phyloP scores from a whole-genome alignment of 495 filamentous ascomycete genomes.

The Penicillium goetzii region DNA sequence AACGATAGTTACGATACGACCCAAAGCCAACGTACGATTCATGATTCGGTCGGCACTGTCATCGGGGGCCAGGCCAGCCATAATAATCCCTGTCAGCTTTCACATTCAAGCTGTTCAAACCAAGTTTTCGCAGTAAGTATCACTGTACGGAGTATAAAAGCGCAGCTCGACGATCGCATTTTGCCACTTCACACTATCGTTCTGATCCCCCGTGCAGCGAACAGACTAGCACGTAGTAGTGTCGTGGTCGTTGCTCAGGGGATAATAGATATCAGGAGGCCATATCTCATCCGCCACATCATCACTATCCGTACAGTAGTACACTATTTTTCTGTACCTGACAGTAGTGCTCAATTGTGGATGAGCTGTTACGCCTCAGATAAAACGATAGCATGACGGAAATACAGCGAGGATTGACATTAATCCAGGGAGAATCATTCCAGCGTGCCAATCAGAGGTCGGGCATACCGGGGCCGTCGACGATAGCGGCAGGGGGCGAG shows the following conservation, averaged over 20 bases:
- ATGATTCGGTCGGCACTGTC: not conserved
- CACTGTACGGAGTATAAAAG: not conserved
- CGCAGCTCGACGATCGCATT: conserved; percentile 16
- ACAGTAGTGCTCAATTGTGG: conserved; percentile 2
- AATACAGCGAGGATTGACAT: conserved; percentile 20
- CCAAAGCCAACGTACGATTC: conserved; percentile 3
- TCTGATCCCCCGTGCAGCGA: conserved; percentile 1
- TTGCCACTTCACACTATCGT: conserved; percentile 13
- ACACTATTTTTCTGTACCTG: not conserved
- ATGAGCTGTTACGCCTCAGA: conserved; percentile 3
- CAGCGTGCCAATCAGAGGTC: conserved; percentile 33
- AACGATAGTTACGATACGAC: not conserved
- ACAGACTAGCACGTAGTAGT: not conserved
- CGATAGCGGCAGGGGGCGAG: conserved; percentile 32
- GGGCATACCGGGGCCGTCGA: conserved; percentile 29
- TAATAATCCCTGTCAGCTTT: not conserved
- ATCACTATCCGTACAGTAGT: not conserved
- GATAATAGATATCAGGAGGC: not conserved
- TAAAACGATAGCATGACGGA: conserved; percentile 1
- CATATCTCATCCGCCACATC: not conserved
- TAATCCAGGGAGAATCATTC: conserved; percentile 29
- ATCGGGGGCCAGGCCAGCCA: not conserved
- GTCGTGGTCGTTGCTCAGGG: conserved; percentile 19
- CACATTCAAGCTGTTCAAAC: not conserved
- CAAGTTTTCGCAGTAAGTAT: not conserved